Conservation (phyloP, 2,329 filamentous ascomycete genomes). For the Boeremia exigua region DNA sequence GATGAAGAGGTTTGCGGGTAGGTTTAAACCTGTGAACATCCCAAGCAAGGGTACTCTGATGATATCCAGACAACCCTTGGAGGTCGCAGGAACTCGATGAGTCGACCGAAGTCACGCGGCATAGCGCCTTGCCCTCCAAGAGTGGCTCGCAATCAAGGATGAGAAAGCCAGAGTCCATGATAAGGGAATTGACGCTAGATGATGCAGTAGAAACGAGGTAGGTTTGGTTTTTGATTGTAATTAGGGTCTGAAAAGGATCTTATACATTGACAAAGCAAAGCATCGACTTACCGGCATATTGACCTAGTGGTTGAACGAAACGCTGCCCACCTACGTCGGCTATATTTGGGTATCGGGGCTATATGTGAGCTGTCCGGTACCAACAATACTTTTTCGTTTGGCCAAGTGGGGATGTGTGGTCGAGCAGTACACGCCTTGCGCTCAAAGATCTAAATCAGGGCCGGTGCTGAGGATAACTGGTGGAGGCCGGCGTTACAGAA, state of each 20-base stretch:
- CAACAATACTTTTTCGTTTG: slow-evolving; percentile 17
- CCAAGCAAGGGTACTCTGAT: slow-evolving; percentile 3
- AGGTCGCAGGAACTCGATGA: slow-evolving; percentile 11
- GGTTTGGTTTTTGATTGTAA: background rate
- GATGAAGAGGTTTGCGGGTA: slow-evolving; percentile 28
- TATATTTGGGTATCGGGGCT: slow-evolving; percentile 21
- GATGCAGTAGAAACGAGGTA: background rate
- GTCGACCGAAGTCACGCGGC: slow-evolving; percentile 21
- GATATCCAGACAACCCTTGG: slow-evolving; percentile 6
- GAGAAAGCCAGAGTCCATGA: slow-evolving; percentile 22
- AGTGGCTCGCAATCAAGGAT: slow-evolving; percentile 17
- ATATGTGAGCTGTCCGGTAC: slow-evolving; percentile 3
- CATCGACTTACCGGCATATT: slow-evolving; percentile 40
- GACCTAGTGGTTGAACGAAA: slow-evolving; percentile 10
- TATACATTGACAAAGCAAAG: slow-evolving; percentile 12
- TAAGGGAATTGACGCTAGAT: background rate
- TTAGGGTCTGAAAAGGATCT: slow-evolving; percentile 3
- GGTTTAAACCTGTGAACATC: slow-evolving; percentile 3
- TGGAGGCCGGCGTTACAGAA: slow-evolving; percentile 30
- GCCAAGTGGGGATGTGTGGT: slow-evolving; percentile 3
- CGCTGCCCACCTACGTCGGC: slow-evolving; percentile 10
- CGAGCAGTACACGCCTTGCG: slow-evolving; percentile 8
- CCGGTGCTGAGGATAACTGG: slow-evolving; percentile 13
- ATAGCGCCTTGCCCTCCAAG: slow-evolving; percentile 16
- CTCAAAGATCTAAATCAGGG: slow-evolving; percentile 27